Evolutionary conservation across 2,329 filamentous ascomycete genomes (phyloP).

Genomic region (Aureobasidium lini): DNA sequence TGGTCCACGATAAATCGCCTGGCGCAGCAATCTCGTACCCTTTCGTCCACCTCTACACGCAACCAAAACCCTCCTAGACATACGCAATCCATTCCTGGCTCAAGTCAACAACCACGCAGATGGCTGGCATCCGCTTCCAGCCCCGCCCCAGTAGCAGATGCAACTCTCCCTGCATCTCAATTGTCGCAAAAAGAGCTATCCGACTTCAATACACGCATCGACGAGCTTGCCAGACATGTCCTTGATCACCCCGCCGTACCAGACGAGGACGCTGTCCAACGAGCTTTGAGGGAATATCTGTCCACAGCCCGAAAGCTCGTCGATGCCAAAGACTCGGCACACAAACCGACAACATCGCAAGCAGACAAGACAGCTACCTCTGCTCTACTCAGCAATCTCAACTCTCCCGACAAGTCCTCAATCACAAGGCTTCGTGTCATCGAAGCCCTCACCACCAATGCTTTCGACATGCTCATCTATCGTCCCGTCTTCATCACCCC

Average conservation of each 20-base stretch:
- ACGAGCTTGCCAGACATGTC: slow-evolving; percentile 9
- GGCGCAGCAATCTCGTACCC: neutral
- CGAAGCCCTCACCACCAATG: slow-evolving; percentile 44
- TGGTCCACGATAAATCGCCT: neutral
- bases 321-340: slow-evolving; percentile 24
- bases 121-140: neutral
- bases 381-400: slow-evolving; percentile 45
- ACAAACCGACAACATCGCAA: slow-evolving; percentile 1
- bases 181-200: slow-evolving; percentile 9
- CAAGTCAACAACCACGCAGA: neutral
- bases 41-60: neutral
- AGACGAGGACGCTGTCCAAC: slow-evolving; percentile 13
- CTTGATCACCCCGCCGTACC: slow-evolving; percentile 13
- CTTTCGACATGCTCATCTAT: slow-evolving; percentile 65
- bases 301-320: slow-evolving; percentile 21
- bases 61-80: neutral
- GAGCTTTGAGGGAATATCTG: slow-evolving; percentile 9
- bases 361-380: slow-evolving; percentile 41
- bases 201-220: slow-evolving; percentile 10
- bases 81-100: neutral
- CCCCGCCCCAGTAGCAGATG: neutral
- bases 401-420: slow-evolving; percentile 25
- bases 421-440: slow-evolving; percentile 30
- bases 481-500: slow-evolving; percentile 75
- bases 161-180: neutral